Conservation (phyloP, 148 eudicot species). For the Silene latifolia region DNA sequence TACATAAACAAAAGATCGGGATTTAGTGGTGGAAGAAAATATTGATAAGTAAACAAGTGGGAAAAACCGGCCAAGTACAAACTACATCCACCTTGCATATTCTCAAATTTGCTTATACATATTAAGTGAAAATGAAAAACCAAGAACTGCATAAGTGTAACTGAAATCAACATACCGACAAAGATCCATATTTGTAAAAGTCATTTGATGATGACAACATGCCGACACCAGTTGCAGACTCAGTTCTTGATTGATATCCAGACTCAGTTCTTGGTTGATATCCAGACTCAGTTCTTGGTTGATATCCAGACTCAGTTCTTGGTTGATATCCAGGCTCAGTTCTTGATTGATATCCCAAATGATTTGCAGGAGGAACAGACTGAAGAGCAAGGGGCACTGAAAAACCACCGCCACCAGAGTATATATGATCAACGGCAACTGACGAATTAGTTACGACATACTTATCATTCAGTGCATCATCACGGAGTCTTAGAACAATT, state of each 20-base stretch:
- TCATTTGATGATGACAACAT: slow-evolving; percentile 56
- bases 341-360: slow-evolving; percentile 55
- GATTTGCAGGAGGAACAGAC: slow-evolving; percentile 38
- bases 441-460: slow-evolving; percentile 48
- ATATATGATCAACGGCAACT: slow-evolving; percentile 46
- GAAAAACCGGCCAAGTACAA: neutral
- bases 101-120: neutral
- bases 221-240: slow-evolving; percentile 33
- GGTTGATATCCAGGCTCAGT: neutral
- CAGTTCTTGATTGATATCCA: slow-evolving; percentile 49
- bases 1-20: too few species aligned
- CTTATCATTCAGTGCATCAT: slow-evolving; percentile 62
- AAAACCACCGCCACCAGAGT: slow-evolving; percentile 49
- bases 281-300: neutral
- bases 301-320: neutral
- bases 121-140: neutral
- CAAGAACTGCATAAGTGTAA: neutral
- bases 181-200: slow-evolving; percentile 61
- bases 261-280: neutral
- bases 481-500: slow-evolving; percentile 80
- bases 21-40: too few species aligned
- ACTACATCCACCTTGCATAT: neutral
- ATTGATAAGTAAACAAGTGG: too few species aligned
- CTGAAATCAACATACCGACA: slow-evolving; percentile 50
- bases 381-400: slow-evolving; percentile 54